phyloP scores from a whole-genome alignment of 108 stramenopile species.

The Skeletonema grethae region DNA sequence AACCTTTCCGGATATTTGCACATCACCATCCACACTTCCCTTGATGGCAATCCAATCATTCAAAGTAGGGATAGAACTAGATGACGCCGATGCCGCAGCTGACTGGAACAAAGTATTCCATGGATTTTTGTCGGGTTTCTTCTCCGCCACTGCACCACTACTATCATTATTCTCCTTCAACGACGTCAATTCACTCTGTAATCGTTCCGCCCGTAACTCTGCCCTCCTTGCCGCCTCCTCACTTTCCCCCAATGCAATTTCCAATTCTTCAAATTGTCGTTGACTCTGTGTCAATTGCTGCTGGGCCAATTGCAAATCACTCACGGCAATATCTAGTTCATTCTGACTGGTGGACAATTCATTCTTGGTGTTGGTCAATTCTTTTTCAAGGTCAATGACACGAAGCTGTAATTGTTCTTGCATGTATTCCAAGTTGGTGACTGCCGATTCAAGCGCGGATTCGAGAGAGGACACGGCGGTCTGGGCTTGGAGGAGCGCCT shows the following conservation, averaged over 20 bases:
- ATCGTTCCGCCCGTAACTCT: not conserved
- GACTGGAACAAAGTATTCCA: constrained; percentile 11
- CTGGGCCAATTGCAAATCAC: constrained; percentile 11
- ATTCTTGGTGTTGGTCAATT: constrained; percentile 3
- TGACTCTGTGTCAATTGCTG: constrained; percentile 14
- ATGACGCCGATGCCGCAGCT: constrained; percentile 25
- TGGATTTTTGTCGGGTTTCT: not conserved
- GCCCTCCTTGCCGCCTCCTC: not conserved
- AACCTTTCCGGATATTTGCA: constrained; percentile 67
- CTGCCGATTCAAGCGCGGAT: constrained; percentile 33
- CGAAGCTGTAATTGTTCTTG: constrained; percentile 34
- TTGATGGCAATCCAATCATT: constrained; percentile 73
- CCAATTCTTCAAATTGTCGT: constrained; percentile 13
- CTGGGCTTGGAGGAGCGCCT: constrained; percentile 41
- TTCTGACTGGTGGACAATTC: constrained; percentile 9
- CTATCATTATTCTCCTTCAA: not conserved
- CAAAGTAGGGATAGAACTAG: constrained; percentile 51
- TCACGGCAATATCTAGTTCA: constrained; percentile 14
- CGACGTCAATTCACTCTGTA: not conserved
- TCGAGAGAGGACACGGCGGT: constrained; percentile 39
- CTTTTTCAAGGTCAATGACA: constrained; percentile 20
- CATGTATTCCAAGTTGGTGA: constrained; percentile 38
- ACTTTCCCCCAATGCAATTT: constrained; percentile 3
- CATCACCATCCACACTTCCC: constrained; percentile 50
- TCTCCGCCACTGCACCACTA: not conserved